Percentiles rank a stretch among this genome's conserved stretches.
phyloP scores from a whole-genome alignment of 2,329 filamentous ascomycete genomes.

The Colletotrichum noveboracense region DNA sequence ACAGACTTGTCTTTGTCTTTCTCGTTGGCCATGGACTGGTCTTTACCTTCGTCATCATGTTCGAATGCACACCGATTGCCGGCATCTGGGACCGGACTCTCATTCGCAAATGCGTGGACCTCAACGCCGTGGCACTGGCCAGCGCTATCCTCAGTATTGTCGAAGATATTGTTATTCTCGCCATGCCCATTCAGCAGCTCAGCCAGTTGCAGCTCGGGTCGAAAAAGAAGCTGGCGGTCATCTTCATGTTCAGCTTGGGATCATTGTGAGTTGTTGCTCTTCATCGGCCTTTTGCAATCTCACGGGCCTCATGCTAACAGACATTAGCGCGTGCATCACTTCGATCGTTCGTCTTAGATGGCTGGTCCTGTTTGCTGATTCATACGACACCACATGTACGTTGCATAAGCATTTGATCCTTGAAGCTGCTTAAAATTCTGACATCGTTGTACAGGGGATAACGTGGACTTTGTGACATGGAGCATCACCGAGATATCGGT shows the following conservation, averaged over 20 bases:
- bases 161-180: conserved; percentile 20
- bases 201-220: conserved; percentile 4
- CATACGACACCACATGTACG: conserved; percentile 12
- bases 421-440: background rate
- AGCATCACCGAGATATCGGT: conserved; percentile 33
- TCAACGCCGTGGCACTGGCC: conserved; percentile 9
- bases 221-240: conserved; percentile 18
- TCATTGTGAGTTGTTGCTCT: conserved; percentile 16
- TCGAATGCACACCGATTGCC: conserved; percentile 22
- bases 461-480: conserved; percentile 35
- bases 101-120: conserved; percentile 3
- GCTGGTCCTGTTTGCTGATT: conserved; percentile 5
- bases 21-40: conserved; percentile 22
- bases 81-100: conserved; percentile 21
- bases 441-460: conserved; percentile 23
- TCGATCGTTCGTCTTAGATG: conserved; percentile 20
- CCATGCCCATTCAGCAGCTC: conserved; percentile 19
- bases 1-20: conserved; percentile 8
- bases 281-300: background rate
- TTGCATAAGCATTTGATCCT: background rate
- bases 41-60: conserved; percentile 26
- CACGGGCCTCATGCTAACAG: background rate
- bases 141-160: conserved; percentile 20
- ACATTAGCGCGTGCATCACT: conserved; percentile 21
- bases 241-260: conserved; percentile 22